phyloP scores from a whole-genome alignment of 2,329 filamentous ascomycete species.

The Pseudogymnoascus sp. region DNA sequence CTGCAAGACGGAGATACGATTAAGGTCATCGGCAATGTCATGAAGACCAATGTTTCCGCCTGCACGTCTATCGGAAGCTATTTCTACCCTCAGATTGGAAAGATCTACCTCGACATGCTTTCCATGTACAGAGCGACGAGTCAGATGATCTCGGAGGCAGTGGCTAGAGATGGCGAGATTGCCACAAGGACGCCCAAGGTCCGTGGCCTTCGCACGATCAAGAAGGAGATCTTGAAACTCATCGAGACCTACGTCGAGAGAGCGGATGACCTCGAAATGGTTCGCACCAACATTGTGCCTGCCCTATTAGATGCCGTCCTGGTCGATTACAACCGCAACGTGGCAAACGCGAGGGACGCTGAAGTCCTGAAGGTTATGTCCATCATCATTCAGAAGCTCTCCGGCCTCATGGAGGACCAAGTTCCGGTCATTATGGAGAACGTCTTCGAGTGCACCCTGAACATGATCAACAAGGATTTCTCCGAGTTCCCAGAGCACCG shows the following conservation, averaged over 20 bases:
- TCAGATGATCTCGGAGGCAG: slow-evolving; percentile 86
- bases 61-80: slow-evolving; percentile 94
- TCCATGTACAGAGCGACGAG: slow-evolving; percentile 99
- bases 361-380: slow-evolving; percentile 98
- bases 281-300: slow-evolving; percentile 91
- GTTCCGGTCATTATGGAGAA: slow-evolving; percentile 97
- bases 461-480: slow-evolving; percentile 99
- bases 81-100: slow-evolving; percentile 95
- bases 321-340: slow-evolving; percentile 94
- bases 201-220: slow-evolving; percentile 89
- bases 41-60: slow-evolving; percentile 99
- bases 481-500: slow-evolving; percentile 97
- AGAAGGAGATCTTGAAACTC: slow-evolving; percentile 98
- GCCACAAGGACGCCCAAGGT: slow-evolving; percentile 97
- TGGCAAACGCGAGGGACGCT: slow-evolving; percentile 88
- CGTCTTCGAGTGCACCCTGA: slow-evolving; percentile 94
- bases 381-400: slow-evolving; percentile 91
- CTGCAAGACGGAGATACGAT: slow-evolving; percentile 91
- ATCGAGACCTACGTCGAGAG: slow-evolving; percentile 98
- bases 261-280: slow-evolving; percentile 89
- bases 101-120: slow-evolving; percentile 97
- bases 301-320: slow-evolving; percentile 88
- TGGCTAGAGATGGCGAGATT: slow-evolving; percentile 78
- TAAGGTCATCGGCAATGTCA: slow-evolving; percentile 98
- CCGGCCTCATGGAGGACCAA: slow-evolving; percentile 96